Evolutionary conservation across 208 protist species (phyloP), one percentile per base, ranked within the genome.

Genomic region (Strigomonas culicis): DNA sequence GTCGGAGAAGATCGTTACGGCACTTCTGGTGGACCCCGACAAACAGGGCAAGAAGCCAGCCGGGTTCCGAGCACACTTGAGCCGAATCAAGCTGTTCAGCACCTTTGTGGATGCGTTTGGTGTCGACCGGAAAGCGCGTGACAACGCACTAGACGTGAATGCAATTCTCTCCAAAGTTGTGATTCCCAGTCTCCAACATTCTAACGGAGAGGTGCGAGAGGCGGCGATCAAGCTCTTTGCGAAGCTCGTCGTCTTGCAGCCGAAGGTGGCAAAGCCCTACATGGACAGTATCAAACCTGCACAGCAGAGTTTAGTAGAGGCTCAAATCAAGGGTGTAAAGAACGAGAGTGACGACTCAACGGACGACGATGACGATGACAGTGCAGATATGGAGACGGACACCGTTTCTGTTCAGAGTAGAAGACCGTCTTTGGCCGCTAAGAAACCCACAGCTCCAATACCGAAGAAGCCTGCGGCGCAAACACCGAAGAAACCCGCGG

Each of bases 191-290:
- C 66, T 97, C 53, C 72, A 86, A 51, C 77, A 94, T 71, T 77
- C 86, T 53, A 95, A 81, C 72, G 81, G 53, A 21, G 84, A 92
- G 24, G 89, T 95, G 41, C 82, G 92, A 15, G 82, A 92, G 41
- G 74, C 74, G 2, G 89, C 82, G 34, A 80, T 83, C 30, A 68
- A 72, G 52, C 69, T 97, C 36, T 83, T 93, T 36, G 85, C 84
- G 1, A 88, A 88, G 63, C 66, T 94, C 27, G 46, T 84, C 22
- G 46, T 76, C 36, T 52, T 81, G 28, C 71, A 80, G 59, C 72
- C 75, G 4, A 46, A 49, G 43, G 39, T 46, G 46, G 67, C 72
- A 32, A 30, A 28, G 27, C 30, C 58, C 22, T 77, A 74, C 27
- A 49, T 95, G 22, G 59, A 82, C 53, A 52, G 67, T 1, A 68